phyloP scores from a whole-genome alignment of 2,329 filamentous ascomycete species.

The Penicillium polonicum region DNA sequence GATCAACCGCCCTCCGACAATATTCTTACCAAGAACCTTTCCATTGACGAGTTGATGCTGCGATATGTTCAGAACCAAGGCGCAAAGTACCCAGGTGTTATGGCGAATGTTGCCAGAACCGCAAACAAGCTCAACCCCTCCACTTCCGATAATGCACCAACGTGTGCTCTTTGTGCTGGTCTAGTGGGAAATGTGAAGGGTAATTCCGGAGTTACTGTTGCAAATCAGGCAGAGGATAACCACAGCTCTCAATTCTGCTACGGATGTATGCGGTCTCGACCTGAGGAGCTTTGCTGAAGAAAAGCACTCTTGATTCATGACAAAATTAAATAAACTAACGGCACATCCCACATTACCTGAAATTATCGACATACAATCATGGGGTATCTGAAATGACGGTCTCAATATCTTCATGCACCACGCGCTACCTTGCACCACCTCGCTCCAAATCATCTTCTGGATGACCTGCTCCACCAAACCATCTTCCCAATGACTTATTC shows the following conservation, averaged over 20 bases:
- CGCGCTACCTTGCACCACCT: constrained; percentile 19
- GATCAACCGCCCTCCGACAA: constrained; percentile 39
- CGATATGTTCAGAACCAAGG: constrained; percentile 88
- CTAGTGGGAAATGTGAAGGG: constrained; percentile 64
- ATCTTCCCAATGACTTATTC: constrained; percentile 25
- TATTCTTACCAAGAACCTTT: constrained; percentile 57
- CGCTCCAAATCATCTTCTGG: constrained; percentile 31
- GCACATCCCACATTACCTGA: neutral
- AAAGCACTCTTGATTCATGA: neutral
- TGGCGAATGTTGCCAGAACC: constrained; percentile 92
- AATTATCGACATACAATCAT: constrained; percentile 9
- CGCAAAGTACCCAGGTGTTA: constrained; percentile 81
- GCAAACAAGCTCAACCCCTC: constrained; percentile 70
- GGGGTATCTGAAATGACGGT: constrained; percentile 8
- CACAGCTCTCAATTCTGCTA: constrained; percentile 45
- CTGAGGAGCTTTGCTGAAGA: constrained; percentile 23
- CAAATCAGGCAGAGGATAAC: constrained; percentile 51
- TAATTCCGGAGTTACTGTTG: constrained; percentile 53
- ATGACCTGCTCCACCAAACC: constrained; percentile 32
- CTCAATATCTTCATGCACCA: neutral
- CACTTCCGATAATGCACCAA: constrained; percentile 31
- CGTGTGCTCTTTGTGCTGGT: constrained; percentile 69
- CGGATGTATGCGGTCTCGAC: constrained; percentile 45
- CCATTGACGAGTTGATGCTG: constrained; percentile 86
- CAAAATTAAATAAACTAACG: constrained; percentile 15